Percentiles rank a stretch among this genome's conserved stretches.
Evolutionary conservation across 129 eudicot genomes (phyloP).

Genomic region (Apium graveolens): DNA sequence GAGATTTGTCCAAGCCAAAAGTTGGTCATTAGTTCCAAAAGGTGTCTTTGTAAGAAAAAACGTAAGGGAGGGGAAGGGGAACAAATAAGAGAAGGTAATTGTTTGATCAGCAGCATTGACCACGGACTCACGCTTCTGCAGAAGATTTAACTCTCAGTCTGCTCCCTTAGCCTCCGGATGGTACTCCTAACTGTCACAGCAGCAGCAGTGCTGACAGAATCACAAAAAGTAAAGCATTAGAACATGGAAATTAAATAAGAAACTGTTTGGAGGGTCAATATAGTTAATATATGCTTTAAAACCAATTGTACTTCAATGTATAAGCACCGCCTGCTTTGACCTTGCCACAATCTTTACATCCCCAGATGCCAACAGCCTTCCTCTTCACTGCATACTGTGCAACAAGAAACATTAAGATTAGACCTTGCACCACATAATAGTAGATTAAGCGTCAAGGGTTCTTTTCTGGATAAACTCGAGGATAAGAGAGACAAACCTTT

Average conservation of each 20-base stretch:
- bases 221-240: neutral
- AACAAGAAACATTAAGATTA: neutral
- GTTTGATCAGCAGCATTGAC: neutral
- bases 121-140: neutral
- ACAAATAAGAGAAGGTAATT: neutral
- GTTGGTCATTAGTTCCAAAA: neutral
- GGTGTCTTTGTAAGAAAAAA: neutral
- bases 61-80: neutral
- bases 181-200: conserved; percentile 13
- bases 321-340: conserved; percentile 18
- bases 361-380: conserved; percentile 23
- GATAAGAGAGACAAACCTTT: neutral
- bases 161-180: conserved; percentile 9
- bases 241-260: neutral
- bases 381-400: conserved; percentile 12
- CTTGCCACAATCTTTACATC: conserved; percentile 22
- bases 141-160: conserved; percentile 6
- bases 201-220: conserved; percentile 6
- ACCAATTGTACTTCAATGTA: neutral
- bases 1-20: neutral
- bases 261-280: neutral
- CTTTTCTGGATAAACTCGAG: no score
- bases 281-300: neutral
- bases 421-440: neutral
- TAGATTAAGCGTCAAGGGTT: no score